phyloP scores from a whole-genome alignment of 768 basidiomycete genomes.

The Melanogaster broomeanus region DNA sequence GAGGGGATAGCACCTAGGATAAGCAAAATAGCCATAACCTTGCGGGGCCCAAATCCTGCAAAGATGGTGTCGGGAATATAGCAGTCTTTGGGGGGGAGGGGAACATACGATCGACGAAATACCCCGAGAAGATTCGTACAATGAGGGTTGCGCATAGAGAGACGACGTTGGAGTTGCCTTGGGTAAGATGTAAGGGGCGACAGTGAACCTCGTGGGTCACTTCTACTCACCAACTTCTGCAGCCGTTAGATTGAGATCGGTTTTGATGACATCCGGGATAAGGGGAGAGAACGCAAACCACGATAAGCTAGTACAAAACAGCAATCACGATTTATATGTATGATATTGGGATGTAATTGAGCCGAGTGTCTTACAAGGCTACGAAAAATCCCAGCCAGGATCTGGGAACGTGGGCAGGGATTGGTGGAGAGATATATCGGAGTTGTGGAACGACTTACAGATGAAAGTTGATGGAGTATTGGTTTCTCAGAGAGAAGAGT shows the following conservation, averaged over 20 bases:
- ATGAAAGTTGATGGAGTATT: constrained; percentile 53
- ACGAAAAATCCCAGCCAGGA: constrained; percentile 49
- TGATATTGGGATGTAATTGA: background rate
- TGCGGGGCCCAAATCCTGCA: constrained; percentile 48
- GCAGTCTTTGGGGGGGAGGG: background rate
- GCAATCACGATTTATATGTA: constrained; percentile 2
- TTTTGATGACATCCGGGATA: constrained; percentile 54
- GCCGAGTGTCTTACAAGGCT: constrained; percentile 38
- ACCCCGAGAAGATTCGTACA: constrained; percentile 49
- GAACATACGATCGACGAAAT: constrained; percentile 46
- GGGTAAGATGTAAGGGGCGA: background rate
- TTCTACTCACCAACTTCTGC: constrained; percentile 40
- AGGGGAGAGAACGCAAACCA: constrained; percentile 69
- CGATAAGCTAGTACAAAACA: constrained; percentile 31
- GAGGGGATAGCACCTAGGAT: constrained; percentile 59
- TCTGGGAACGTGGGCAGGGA: constrained; percentile 22
- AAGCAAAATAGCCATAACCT: constrained; percentile 55
- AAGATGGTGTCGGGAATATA: background rate
- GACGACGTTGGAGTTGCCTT: constrained; percentile 51
- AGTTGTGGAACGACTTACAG: constrained; percentile 36
- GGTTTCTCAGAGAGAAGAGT: constrained; percentile 47
- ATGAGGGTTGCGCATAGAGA: constrained; percentile 50
- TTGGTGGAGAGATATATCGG: constrained; percentile 25
- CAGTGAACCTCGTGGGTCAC: background rate
- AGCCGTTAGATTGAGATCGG: constrained; percentile 50